Evolutionary conservation across 352 stramenopile species (phyloP).

Genomic region (Pythium aquatile): DNA sequence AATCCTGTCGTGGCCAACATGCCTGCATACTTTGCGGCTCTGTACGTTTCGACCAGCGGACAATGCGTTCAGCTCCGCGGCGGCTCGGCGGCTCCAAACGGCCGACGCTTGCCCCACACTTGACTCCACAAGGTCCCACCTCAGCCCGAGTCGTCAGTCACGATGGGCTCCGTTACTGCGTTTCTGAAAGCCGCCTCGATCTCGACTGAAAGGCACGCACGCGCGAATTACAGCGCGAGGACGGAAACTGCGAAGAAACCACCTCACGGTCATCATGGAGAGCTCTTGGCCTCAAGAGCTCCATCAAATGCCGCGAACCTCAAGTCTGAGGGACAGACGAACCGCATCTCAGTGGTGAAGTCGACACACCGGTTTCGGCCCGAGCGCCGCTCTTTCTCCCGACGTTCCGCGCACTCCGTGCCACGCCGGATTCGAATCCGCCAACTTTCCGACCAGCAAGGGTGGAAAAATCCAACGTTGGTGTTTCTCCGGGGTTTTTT

Average conservation of each 20-base stretch:
- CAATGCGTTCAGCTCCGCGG: not conserved
- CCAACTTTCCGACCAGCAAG: conserved; percentile 1
- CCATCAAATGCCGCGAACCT: not conserved
- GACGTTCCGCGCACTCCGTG: not conserved
- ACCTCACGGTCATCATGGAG: not conserved
- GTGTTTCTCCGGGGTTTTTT: not conserved
- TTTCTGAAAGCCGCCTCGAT: not conserved
- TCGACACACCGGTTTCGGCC: conserved; percentile 1
- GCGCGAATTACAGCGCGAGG: not conserved
- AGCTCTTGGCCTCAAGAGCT: not conserved
- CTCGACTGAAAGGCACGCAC: conserved; percentile 1
- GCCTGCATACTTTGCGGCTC: not conserved
- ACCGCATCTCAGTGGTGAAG: conserved; percentile 5
- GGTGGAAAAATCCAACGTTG: not conserved
- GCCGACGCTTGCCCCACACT: not conserved
- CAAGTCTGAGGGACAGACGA: not conserved
- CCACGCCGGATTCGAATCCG: conserved; percentile 1
- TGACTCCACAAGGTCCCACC: not conserved
- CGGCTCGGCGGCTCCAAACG: not conserved
- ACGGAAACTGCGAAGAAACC: not conserved
- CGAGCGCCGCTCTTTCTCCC: conserved; percentile 3
- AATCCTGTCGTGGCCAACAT: not conserved
- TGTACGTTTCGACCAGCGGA: conserved; percentile 1
- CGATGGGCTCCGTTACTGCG: not conserved
- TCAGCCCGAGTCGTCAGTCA: not conserved